Conservation (phyloP, 2,329 filamentous ascomycete species). For the Fusarium sp. region DNA sequence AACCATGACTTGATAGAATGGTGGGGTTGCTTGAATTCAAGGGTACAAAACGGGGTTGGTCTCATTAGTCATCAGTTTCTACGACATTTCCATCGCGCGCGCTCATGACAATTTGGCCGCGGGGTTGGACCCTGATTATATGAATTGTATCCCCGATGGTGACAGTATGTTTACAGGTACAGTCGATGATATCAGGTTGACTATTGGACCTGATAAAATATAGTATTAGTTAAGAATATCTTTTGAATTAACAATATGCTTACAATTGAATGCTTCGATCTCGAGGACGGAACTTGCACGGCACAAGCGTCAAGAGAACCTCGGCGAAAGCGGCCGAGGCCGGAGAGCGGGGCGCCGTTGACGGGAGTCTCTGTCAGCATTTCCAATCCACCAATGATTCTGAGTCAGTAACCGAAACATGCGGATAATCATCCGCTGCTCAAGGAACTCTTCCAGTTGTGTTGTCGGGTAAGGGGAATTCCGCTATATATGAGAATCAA, state of each 20-base stretch:
- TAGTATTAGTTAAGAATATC: no score
- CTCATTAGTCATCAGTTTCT: constrained; percentile 38
- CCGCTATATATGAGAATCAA: neutral
- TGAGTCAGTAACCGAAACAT: constrained; percentile 23
- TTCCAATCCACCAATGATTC: constrained; percentile 32
- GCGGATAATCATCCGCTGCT: constrained; percentile 12
- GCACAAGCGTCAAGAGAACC: constrained; percentile 22
- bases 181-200: neutral
- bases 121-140: constrained; percentile 18
- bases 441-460: neutral
- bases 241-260: neutral
- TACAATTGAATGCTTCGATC: neutral
- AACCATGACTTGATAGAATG: constrained; percentile 40
- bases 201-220: neutral
- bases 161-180: neutral
- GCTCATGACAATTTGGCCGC: constrained; percentile 7
- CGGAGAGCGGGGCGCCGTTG: constrained; percentile 27
- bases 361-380: constrained; percentile 31
- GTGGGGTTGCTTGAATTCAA: constrained; percentile 35
- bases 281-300: neutral
- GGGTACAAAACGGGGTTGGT: constrained; percentile 19
- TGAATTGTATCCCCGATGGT: neutral
- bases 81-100: constrained; percentile 31
- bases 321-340: constrained; percentile 38
- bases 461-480: constrained; percentile 8